Conservation (phyloP, 495 filamentous ascomycete genomes). For the Chaetomium fimeti region DNA sequence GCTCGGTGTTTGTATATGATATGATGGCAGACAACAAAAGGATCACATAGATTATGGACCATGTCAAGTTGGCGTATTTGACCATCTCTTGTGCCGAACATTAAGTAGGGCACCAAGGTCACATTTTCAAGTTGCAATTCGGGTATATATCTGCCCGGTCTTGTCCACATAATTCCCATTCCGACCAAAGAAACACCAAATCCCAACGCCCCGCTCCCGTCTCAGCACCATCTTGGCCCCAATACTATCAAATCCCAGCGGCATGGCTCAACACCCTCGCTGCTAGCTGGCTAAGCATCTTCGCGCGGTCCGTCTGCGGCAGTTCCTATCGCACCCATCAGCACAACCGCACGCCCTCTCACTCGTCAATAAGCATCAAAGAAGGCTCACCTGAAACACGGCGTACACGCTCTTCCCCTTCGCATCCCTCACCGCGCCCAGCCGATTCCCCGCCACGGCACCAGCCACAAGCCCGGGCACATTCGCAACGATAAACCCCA, state of each 20-base stretch:
- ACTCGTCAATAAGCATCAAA: background rate
- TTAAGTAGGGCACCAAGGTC: background rate
- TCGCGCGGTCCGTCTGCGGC: conserved; percentile 73
- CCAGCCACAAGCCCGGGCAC: conserved; percentile 85
- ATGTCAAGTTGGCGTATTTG: too few species aligned
- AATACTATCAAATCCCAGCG: conserved; percentile 40
- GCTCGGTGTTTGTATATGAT: conserved; percentile 3
- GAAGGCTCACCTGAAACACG: conserved; percentile 61
- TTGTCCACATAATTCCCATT: background rate
- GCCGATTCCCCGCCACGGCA: conserved; percentile 84
- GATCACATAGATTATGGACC: background rate
- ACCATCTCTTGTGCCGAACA: background rate
- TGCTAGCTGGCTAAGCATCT: conserved; percentile 71
- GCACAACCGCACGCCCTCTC: conserved; percentile 1
- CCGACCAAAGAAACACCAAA: conserved; percentile 6
- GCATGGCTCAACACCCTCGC: conserved; percentile 67
- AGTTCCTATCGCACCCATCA: conserved; percentile 53
- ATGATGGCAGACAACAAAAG: background rate
- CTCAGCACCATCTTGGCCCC: background rate
- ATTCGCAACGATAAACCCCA: conserved; percentile 94
- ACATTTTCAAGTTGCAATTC: background rate
- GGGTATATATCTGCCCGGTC: background rate
- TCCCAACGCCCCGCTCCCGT: conserved; percentile 10
- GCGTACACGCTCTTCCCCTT: conserved; percentile 94
- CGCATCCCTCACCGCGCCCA: conserved; percentile 84